Percentiles rank a stretch among this genome's conserved stretches.
Conservation (phyloP, 1,139 yeast species). For the Kodamaea alishanica region DNA sequence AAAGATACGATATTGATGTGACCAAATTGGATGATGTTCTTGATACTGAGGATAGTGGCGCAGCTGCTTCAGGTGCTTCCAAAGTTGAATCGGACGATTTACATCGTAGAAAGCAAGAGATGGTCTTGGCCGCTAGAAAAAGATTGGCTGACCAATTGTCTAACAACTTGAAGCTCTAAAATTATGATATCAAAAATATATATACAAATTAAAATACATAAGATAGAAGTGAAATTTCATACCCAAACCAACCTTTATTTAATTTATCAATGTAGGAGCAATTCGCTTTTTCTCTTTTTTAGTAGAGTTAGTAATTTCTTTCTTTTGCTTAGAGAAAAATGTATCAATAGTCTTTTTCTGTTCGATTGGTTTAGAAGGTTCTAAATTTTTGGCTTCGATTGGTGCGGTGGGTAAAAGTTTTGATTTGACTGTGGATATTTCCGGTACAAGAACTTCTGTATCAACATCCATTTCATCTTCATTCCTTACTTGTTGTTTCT, state of each 20-base stretch:
- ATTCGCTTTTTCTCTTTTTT: slow-evolving; percentile 33
- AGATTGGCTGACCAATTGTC: slow-evolving; percentile 37
- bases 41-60: slow-evolving; percentile 15
- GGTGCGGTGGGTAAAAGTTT: no score
- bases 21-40: slow-evolving; percentile 13
- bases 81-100: slow-evolving; percentile 8
- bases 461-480: not conserved
- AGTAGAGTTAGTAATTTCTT: slow-evolving; percentile 4
- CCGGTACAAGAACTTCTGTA: not conserved
- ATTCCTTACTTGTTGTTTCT: not conserved
- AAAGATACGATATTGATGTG: slow-evolving; percentile 28
- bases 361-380: no score
- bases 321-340: slow-evolving; percentile 8
- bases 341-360: slow-evolving; percentile 6
- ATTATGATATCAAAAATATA: slow-evolving; percentile 3
- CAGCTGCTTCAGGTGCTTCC: slow-evolving; percentile 5
- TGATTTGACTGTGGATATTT: not conserved
- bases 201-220: not conserved
- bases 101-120: slow-evolving; percentile 33
- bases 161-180: slow-evolving; percentile 20
- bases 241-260: not conserved
- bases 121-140: slow-evolving; percentile 43
- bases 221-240: not conserved
- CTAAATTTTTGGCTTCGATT: no score
- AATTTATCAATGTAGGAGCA: slow-evolving; percentile 39